Percentiles rank a stretch among this genome's conserved stretches.
These are phyloP conservation scores for Periconia sp. DNA, from an alignment of 2,329 filamentous ascomycete genomes.

Conservation along the genomic window DNA sequence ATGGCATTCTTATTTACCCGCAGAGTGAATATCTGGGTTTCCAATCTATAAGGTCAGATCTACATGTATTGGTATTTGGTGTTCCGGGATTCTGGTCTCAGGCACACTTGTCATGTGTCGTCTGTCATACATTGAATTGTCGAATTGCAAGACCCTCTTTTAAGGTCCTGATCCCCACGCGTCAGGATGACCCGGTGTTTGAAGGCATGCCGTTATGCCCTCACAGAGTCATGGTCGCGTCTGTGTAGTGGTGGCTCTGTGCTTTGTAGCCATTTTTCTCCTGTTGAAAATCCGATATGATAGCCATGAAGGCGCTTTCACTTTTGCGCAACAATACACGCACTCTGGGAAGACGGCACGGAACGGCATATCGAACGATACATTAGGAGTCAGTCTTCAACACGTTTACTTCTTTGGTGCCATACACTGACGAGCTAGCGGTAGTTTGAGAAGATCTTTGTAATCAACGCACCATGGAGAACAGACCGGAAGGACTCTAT, in stretches of 20 bases:
- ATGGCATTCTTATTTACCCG: conserved; percentile 5
- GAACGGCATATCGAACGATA: conserved; percentile 21
- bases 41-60: not conserved
- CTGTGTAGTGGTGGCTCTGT: conserved; percentile 12
- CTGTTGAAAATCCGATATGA: conserved; percentile 11
- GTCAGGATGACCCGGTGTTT: no score
- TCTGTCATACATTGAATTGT: not conserved
- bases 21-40: conserved; percentile 6
- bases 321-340: conserved; percentile 7
- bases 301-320: not conserved
- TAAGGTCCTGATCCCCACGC: not conserved
- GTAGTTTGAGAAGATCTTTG: conserved; percentile 61
- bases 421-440: not conserved
- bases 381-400: conserved; percentile 23
- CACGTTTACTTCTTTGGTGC: not conserved
- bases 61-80: conserved; percentile 1
- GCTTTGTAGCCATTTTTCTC: conserved; percentile 13
- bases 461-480: conserved; percentile 58
- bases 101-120: conserved; percentile 2
- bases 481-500: conserved; percentile 61
- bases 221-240: conserved; percentile 19
- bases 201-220: conserved; percentile 24
- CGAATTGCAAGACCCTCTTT: not conserved
- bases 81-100: not conserved
- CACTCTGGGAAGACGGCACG: not conserved